phyloP scores from a whole-genome alignment of 441 rosid species.

The Arabidopsis hybrid region DNA sequence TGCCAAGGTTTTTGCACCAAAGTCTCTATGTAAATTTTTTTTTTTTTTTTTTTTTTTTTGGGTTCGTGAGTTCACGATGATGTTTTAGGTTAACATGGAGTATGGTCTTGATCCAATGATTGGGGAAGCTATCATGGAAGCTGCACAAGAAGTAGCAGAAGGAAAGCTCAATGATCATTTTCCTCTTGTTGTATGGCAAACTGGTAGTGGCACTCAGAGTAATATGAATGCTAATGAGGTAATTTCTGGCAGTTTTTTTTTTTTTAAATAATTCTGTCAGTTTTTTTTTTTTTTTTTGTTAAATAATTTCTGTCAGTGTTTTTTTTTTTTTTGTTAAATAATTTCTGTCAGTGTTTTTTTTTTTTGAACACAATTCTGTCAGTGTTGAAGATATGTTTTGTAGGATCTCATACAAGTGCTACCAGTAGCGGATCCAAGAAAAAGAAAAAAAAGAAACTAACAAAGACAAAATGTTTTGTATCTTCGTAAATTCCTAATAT shows the following conservation, averaged over 20 bases:
- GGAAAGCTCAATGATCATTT: conserved; percentile 88
- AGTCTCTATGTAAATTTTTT: neutral
- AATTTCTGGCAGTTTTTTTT: neutral
- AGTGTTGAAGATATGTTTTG: too few species aligned
- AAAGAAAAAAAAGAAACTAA: too few species aligned
- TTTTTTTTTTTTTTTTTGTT: too few species aligned
- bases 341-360: too few species aligned
- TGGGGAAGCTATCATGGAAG: conserved; percentile 89
- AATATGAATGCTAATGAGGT: conserved; percentile 98
- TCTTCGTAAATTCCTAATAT: too few species aligned
- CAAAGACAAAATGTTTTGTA: too few species aligned
- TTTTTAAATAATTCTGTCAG: too few species aligned
- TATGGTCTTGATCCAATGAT: conserved; percentile 85
- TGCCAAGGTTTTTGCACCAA: conserved; percentile 62
- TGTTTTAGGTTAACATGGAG: conserved; percentile 74
- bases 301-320: too few species aligned
- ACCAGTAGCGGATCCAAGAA: too few species aligned
- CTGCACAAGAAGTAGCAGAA: conserved; percentile 90
- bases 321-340: too few species aligned
- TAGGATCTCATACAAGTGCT: too few species aligned
- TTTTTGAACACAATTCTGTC: too few species aligned
- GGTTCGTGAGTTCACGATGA: conserved; percentile 5
- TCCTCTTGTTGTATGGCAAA: conserved; percentile 97
- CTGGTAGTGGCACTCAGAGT: conserved; percentile 98
- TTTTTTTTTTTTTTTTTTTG: neutral